These are phyloP conservation scores for Tetracladium setigerum DNA, from an alignment of 495 filamentous ascomycete genomes.

Conservation along the genomic window DNA sequence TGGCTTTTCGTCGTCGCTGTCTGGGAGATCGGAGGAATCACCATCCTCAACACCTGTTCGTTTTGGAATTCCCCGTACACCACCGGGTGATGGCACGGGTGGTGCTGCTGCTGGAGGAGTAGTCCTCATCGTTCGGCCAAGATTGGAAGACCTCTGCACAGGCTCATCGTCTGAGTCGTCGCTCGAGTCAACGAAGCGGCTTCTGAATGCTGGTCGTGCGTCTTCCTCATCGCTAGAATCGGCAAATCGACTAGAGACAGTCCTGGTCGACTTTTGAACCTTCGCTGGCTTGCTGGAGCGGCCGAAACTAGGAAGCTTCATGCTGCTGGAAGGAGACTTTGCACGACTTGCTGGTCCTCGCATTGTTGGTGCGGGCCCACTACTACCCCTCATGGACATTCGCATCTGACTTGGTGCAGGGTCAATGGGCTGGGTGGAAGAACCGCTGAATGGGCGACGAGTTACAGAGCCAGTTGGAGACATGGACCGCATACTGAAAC, in stretches of 20 bases:
- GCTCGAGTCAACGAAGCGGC: constrained; percentile 77
- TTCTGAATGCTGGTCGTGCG: constrained; percentile 43
- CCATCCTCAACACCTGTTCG: constrained; percentile 42
- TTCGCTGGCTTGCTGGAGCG: constrained; percentile 1
- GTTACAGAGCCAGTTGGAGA: constrained; percentile 29
- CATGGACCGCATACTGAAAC: constrained; percentile 35
- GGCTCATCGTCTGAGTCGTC: constrained; percentile 50
- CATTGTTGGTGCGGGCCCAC: constrained; percentile 22
- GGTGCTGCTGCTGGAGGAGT: constrained; percentile 36
- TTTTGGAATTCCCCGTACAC: constrained; percentile 57
- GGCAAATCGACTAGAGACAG: constrained; percentile 41
- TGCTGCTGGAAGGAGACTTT: constrained; percentile 26
- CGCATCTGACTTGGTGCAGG: constrained; percentile 27
- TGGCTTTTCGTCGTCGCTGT: constrained; percentile 34
- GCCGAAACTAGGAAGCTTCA: constrained; percentile 38
- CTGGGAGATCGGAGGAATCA: constrained; percentile 64
- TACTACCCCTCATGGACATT: constrained; percentile 37
- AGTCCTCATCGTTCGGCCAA: constrained; percentile 20
- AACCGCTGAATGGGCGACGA: constrained; percentile 18
- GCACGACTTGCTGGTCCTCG: constrained; percentile 4
- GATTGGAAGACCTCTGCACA: background rate
- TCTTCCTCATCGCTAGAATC: constrained; percentile 72
- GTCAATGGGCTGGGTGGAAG: constrained; percentile 20
- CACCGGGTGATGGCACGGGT: no score
- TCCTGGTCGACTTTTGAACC: background rate